A percentile compares a stretch with the other conserved stretches of the same genome.
These are phyloP conservation scores for bread wheat (Triticum aestivum) DNA, from an alignment of 176 grass and related monocot genomes.

Conservation along the genomic window IWGSC_CS_RefSeq_v2.1 NC_057803.1:86904098-86904597, in stretches of 20 bases:
- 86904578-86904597: slow-evolving; percentile 67
- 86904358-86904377: slow-evolving; percentile 79
- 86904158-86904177: no score
- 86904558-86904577: slow-evolving; percentile 82
- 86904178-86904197: no score
- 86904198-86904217: no score
- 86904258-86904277: slow-evolving; percentile 48
- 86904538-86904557: slow-evolving; percentile 15
- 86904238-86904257: not conserved
- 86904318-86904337: slow-evolving; percentile 44
- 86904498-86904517: not conserved
- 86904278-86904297: slow-evolving; percentile 55
- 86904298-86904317: slow-evolving; percentile 55
- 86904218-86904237: not conserved
- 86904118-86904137: no score
- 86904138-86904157: no score
- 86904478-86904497: not conserved
- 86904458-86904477: not conserved
- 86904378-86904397: slow-evolving; percentile 88
- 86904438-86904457: not conserved
- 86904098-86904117: not conserved
- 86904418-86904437: not conserved
- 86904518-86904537: not conserved
- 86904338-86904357: slow-evolving; percentile 76
- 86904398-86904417: slow-evolving; percentile 68